Evolutionary conservation across 2,329 filamentous ascomycete species (phyloP), one percentile per base, ranked within the genome.

Genomic region (Colletotrichum musae): DNA sequence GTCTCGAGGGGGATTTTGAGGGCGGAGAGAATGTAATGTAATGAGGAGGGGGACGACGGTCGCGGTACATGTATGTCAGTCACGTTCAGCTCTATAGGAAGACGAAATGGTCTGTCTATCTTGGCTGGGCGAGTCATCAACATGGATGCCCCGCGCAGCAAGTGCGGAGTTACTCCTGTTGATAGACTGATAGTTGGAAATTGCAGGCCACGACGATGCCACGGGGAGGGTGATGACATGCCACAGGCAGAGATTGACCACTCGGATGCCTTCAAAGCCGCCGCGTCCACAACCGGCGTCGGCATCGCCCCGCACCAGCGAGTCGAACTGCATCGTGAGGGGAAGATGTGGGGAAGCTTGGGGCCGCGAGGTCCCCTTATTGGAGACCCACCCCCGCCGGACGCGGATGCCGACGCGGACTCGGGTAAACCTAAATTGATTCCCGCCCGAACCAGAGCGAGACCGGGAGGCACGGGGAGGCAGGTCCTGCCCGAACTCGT

Each of bases 111-210:
- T n/a, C 18, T 16, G 32, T 36, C 32, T 36, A 36, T 6, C 32
- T 36, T 36, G 32, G 32, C 32, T 36, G 7, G 32, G 32, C 45
- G 45, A 47, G 18, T n/a, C 43, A 47, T 47, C 4, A 47, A 21
- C 16, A 45, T 24, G n/a, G 21, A 26, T 45, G 5, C 26, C 54
- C 28, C 28, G 18, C 13, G 41, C 36, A 15, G 53, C 50, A 24
- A 21, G 6, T 70, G 67, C 62, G 62, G 67, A 70, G 67, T 61
- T 67, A 24, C 62, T 61, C 51, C 67, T 67, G 67, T 65, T 57
- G 57, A 59, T 66, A 51, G 48, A 10, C 16, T 18, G 57, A 61
- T 53, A 43, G 51, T 52, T 48, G 51, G 52, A 58, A 26, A 39
- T 60, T 51, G 67, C 36, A 52, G 62, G 56, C 39, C 52, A 57